These are phyloP conservation scores for Dactylella cylindrospora DNA, from an alignment of 2,329 filamentous ascomycete genomes.

Conservation along the genomic window DNA sequence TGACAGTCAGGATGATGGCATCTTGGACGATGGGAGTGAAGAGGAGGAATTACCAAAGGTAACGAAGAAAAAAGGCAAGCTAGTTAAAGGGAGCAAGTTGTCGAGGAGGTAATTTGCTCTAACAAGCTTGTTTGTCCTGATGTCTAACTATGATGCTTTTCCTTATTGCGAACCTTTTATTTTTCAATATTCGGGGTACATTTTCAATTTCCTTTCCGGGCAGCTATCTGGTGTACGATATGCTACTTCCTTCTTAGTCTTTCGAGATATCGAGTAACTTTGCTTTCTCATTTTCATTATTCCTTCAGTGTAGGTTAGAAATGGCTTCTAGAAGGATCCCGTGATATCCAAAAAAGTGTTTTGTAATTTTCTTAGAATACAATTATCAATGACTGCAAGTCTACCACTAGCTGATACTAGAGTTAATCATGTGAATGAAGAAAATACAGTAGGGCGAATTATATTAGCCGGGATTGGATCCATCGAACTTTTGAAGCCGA, in stretches of 20 bases:
- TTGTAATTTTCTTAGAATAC: too few species aligned
- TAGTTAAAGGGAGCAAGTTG: slow-evolving; percentile 11
- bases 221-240: slow-evolving; percentile 42
- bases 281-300: slow-evolving; percentile 12
- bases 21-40: slow-evolving; percentile 59
- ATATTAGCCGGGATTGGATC: not conserved
- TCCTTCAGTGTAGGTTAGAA: slow-evolving; percentile 28
- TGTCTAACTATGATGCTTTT: slow-evolving; percentile 1
- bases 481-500: slow-evolving; percentile 2
- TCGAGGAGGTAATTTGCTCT: slow-evolving; percentile 10
- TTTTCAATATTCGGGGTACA: slow-evolving; percentile 1
- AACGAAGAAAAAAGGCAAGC: slow-evolving; percentile 44
- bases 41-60: slow-evolving; percentile 57
- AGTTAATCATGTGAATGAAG: too few species aligned
- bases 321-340: too few species aligned
- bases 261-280: not conserved
- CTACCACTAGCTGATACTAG: too few species aligned
- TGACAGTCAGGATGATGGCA: slow-evolving; percentile 52
- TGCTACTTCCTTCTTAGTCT: slow-evolving; percentile 4
- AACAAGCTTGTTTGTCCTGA: too few species aligned
- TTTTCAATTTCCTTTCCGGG: slow-evolving; percentile 10
- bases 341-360: too few species aligned
- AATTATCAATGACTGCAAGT: too few species aligned
- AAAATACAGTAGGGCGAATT: too few species aligned
- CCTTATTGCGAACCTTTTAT: not conserved